These are phyloP conservation scores for Dictyostelium citrinum DNA, from an alignment of 78 protist genomes.

Conservation along the genomic window DNA sequence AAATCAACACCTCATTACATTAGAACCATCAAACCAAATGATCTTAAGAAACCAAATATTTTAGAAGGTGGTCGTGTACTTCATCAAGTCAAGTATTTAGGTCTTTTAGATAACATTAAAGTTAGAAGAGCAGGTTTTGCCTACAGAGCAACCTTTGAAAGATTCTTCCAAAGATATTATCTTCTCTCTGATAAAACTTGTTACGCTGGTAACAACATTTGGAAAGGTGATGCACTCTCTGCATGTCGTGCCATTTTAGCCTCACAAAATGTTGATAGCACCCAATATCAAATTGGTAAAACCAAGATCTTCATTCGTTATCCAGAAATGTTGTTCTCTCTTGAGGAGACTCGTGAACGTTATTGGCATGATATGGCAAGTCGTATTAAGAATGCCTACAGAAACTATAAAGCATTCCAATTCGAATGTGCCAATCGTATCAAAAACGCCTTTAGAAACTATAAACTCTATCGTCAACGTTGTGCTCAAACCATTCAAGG, in stretches of 20 bases:
- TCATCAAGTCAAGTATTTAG: slow-evolving; percentile 86
- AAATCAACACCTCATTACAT: slow-evolving; percentile 91
- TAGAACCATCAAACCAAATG: slow-evolving; percentile 93
- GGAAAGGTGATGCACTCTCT: slow-evolving; percentile 74
- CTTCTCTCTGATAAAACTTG: slow-evolving; percentile 73
- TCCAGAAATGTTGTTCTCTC: slow-evolving; percentile 84
- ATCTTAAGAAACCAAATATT: slow-evolving; percentile 80
- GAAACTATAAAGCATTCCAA: slow-evolving; percentile 62
- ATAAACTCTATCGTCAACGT: slow-evolving; percentile 45
- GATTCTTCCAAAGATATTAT: slow-evolving; percentile 78
- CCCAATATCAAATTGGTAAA: slow-evolving; percentile 87
- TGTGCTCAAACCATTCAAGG: slow-evolving; percentile 76
- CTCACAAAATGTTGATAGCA: slow-evolving; percentile 39
- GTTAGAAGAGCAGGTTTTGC: slow-evolving; percentile 96
- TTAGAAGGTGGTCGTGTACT: slow-evolving; percentile 72
- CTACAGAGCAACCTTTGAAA: slow-evolving; percentile 86
- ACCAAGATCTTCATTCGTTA: slow-evolving; percentile 87
- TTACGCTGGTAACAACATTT: slow-evolving; percentile 67
- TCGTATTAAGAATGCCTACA: slow-evolving; percentile 73
- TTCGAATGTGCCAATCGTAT: slow-evolving; percentile 73
- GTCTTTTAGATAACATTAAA: slow-evolving; percentile 91
- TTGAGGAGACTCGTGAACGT: slow-evolving; percentile 79
- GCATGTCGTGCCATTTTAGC: slow-evolving; percentile 60
- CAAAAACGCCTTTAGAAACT: slow-evolving; percentile 68
- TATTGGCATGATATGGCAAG: slow-evolving; percentile 80